Conservation (phyloP, 495 filamentous ascomycete species). For the Apiosordaria backusii region DNA sequence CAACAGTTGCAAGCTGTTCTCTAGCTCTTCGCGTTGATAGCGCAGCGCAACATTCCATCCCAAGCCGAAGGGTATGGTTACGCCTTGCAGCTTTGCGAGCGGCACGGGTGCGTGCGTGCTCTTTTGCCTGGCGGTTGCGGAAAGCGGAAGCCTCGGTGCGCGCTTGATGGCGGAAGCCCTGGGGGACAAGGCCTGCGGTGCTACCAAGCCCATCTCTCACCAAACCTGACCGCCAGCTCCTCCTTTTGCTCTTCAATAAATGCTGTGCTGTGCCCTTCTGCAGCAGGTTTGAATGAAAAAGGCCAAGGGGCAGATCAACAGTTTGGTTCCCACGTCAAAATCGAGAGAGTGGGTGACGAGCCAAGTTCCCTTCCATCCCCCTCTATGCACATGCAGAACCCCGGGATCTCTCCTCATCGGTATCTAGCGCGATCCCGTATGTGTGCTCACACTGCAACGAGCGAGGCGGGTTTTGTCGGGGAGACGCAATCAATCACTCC, state of each 20-base stretch:
- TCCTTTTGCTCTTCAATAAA: background rate
- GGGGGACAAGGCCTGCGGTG: background rate
- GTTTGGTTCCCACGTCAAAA: background rate
- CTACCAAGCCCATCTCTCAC: background rate
- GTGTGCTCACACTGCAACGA: conserved; percentile 1
- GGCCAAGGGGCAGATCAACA: background rate
- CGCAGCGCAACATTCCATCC: background rate
- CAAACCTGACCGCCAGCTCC: background rate
- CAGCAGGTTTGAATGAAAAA: background rate
- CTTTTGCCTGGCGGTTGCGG: background rate
- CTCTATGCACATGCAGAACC: conserved; percentile 7
- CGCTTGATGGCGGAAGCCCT: background rate
- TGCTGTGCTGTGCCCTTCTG: background rate
- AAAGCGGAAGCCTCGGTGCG: background rate
- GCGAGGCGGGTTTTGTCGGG: conserved; percentile 2
- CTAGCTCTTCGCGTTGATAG: background rate
- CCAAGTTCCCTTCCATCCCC: background rate
- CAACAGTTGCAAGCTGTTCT: background rate
- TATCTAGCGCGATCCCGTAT: conserved; percentile 4
- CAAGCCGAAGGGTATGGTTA: background rate
- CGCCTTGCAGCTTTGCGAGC: conserved; percentile 1
- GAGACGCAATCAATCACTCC: background rate
- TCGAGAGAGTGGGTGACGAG: background rate
- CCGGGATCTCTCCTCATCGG: conserved; percentile 9
- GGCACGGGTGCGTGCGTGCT: background rate